phyloP scores from a whole-genome alignment of 2,329 filamentous ascomycete species.

The Ilyonectria destructans region DNA sequence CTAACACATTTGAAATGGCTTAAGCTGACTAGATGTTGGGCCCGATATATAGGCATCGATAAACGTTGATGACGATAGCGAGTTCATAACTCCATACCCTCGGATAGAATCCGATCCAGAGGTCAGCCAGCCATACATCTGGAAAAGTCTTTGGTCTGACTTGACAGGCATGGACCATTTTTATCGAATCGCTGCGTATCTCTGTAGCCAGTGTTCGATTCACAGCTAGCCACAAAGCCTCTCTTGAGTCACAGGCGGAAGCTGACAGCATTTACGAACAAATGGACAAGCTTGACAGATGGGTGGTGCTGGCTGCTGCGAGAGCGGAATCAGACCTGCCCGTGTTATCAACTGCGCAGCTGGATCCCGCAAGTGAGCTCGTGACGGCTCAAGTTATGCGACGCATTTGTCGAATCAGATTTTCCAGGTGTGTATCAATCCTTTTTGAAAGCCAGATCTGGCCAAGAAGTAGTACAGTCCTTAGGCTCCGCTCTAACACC shows the following conservation, averaged over 20 bases:
- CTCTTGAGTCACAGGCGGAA: background rate
- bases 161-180: background rate
- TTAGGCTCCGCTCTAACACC: background rate
- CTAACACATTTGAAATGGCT: background rate
- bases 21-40: background rate
- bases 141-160: background rate
- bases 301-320: background rate
- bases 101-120: background rate
- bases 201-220: slow-evolving; percentile 1
- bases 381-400: background rate
- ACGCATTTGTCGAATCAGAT: slow-evolving; percentile 3
- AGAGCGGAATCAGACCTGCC: background rate
- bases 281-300: background rate
- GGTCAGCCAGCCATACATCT: background rate
- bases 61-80: background rate
- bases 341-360: background rate
- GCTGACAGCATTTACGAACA: background rate
- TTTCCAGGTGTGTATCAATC: background rate
- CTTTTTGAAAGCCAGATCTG: background rate
- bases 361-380: background rate
- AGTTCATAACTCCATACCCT: slow-evolving; percentile 1
- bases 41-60: background rate
- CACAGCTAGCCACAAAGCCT: background rate
- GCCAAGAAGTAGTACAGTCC: background rate
- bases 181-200: background rate